A percentile compares a stretch with the other conserved stretches of the same genome.
These are phyloP conservation scores for Chenopodium suecicum DNA, from an alignment of 148 eudicot species.

Conservation along the genomic window DNA sequence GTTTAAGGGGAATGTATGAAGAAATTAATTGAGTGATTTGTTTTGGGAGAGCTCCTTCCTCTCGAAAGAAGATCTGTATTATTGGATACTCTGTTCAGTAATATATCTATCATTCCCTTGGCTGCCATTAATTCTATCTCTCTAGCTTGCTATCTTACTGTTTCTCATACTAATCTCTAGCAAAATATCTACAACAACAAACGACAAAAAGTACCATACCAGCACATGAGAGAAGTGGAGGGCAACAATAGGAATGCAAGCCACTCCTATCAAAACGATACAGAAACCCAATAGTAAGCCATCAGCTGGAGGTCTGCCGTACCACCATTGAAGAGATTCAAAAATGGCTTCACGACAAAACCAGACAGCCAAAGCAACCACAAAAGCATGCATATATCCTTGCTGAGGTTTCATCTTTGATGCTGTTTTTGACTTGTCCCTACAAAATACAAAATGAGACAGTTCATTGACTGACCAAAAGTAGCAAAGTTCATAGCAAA, in stretches of 20 bases:
- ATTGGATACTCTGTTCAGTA: too few species aligned
- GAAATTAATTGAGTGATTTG: too few species aligned
- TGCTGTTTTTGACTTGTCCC: constrained; percentile 77
- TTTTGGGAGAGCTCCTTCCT: too few species aligned
- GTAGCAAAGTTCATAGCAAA: not conserved
- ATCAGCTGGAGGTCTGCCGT: constrained; percentile 92
- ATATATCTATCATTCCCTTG: too few species aligned
- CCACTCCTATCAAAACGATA: constrained; percentile 77
- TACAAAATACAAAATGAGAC: constrained; percentile 34
- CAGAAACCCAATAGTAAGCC: constrained; percentile 92
- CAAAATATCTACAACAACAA: not conserved
- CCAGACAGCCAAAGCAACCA: constrained; percentile 91
- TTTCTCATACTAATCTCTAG: too few species aligned
- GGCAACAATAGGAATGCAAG: constrained; percentile 85
- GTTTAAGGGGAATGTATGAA: too few species aligned
- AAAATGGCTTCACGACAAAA: constrained; percentile 95
- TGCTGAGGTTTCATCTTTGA: constrained; percentile 98
- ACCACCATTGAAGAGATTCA: constrained; percentile 98
- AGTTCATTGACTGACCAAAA: constrained; percentile 18
- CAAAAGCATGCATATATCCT: constrained; percentile 78
- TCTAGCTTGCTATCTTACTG: too few species aligned
- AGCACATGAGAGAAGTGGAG: constrained; percentile 90
- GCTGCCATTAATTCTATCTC: too few species aligned
- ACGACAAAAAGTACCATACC: constrained; percentile 42
- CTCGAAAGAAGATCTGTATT: too few species aligned